Percentiles rank a stretch among this genome's conserved stretches.
Conservation (phyloP, 164 flowering plant species). For the Stephania japonica region DNA sequence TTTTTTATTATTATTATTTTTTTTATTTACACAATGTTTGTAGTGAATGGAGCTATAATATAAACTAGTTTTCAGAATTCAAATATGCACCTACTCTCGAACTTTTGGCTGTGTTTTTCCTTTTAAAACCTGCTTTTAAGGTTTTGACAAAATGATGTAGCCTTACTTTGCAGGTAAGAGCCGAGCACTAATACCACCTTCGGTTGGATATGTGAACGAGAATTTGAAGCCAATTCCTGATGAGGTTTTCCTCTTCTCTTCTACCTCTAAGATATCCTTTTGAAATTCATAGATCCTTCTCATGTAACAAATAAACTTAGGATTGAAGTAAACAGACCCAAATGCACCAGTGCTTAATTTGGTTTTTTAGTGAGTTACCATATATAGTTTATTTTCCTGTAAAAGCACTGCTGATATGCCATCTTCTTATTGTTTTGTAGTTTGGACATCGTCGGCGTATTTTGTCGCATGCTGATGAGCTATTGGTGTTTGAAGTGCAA, state of each 20-base stretch:
- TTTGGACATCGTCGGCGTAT: conserved; percentile 96
- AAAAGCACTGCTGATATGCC: not conserved
- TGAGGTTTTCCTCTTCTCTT: conserved; percentile 51
- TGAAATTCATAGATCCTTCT: not conserved
- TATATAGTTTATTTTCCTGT: no score
- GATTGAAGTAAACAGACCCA: not conserved
- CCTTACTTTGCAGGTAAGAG: conserved; percentile 81
- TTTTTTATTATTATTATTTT: no score
- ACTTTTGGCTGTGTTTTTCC: not conserved
- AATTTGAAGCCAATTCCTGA: conserved; percentile 76
- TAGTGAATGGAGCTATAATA: no score
- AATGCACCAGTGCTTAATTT: no score
- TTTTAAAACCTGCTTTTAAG: not conserved
- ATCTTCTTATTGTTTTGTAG: conserved; percentile 39
- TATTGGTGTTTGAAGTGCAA: conserved; percentile 88
- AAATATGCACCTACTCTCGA: not conserved
- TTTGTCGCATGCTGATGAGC: conserved; percentile 77
- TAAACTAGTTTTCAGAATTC: no score
- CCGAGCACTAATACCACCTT: conserved; percentile 92
- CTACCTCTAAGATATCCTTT: not conserved
- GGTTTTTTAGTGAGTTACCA: no score
- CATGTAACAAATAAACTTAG: not conserved
- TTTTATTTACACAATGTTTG: no score
- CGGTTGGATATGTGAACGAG: conserved; percentile 70
- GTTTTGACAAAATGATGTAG: not conserved